A percentile compares a stretch with the other conserved stretches of the same genome.
phyloP scores from a whole-genome alignment of 2,329 filamentous ascomycete species.

The Cordyceps farinosa region DNA sequence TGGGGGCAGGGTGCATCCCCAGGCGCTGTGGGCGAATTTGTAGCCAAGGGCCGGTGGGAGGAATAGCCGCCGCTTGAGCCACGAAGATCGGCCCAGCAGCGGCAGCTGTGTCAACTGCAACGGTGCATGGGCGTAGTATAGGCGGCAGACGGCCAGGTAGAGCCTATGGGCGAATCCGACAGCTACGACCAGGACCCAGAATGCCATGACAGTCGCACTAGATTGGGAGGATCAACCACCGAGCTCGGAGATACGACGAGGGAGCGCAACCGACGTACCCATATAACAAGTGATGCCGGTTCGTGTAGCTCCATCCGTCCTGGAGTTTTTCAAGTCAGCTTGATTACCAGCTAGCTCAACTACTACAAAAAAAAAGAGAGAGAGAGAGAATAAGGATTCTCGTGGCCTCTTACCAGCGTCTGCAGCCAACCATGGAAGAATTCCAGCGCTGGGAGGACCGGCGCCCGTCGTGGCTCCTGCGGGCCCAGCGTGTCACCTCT shows the following conservation, averaged over 20 bases:
- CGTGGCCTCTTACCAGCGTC: background rate
- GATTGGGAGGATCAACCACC: background rate
- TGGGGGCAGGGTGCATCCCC: conserved; percentile 43
- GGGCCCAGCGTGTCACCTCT: background rate
- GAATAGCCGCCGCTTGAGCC: conserved; percentile 33
- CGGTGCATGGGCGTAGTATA: background rate
- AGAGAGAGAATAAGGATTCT: background rate
- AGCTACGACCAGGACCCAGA: conserved; percentile 8
- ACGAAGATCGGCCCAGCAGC: conserved; percentile 18
- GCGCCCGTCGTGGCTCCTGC: background rate
- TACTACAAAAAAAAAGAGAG: background rate
- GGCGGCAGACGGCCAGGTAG: background rate
- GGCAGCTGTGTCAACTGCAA: background rate
- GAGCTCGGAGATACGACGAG: conserved; percentile 1
- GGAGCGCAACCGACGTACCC: background rate
- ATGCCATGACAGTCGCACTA: background rate
- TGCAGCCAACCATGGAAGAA: conserved; percentile 1
- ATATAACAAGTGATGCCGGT: conserved; percentile 5
- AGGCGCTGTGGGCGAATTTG: conserved; percentile 40
- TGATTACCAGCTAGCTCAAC: background rate
- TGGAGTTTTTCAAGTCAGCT: background rate
- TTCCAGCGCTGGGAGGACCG: background rate
- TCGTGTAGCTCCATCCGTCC: conserved; percentile 7
- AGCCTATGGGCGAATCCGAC: background rate
- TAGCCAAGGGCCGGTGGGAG: conserved; percentile 44